These are phyloP conservation scores for Akanthomyces lecanii DNA, from an alignment of 2,329 filamentous ascomycete genomes.

Conservation along the genomic window DNA sequence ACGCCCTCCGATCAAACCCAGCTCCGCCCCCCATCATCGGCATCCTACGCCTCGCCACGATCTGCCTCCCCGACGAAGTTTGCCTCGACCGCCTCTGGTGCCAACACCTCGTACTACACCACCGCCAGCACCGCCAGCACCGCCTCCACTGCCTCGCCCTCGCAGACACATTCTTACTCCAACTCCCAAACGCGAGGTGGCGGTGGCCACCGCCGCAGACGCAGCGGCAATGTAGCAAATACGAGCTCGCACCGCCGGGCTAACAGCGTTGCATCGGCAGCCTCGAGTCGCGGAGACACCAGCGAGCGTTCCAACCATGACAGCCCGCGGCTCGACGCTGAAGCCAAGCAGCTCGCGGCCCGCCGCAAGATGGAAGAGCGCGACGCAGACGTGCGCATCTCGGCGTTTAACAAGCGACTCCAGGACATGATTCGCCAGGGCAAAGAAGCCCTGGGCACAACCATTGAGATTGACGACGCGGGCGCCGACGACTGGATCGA, in stretches of 20 bases:
- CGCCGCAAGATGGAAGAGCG: conserved; percentile 68
- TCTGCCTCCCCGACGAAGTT: conserved; percentile 39
- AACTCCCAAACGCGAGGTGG: not conserved
- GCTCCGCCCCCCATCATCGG: conserved; percentile 33
- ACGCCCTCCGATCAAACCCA: conserved; percentile 30
- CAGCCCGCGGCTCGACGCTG: conserved; percentile 54
- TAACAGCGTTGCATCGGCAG: conserved; percentile 41
- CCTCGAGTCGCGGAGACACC: conserved; percentile 30
- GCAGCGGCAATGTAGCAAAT: conserved; percentile 6
- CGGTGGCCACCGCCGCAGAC: conserved; percentile 4
- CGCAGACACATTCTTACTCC: not conserved
- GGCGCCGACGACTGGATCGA: conserved; percentile 39
- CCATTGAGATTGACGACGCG: conserved; percentile 56
- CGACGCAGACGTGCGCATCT: conserved; percentile 74
- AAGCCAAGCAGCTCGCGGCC: conserved; percentile 72
- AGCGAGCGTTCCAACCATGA: conserved; percentile 21
- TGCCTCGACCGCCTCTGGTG: conserved; percentile 20
- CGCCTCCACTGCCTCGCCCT: conserved; percentile 14
- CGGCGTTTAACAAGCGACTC: conserved; percentile 72
- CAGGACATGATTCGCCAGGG: conserved; percentile 87
- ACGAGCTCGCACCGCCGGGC: conserved; percentile 39
- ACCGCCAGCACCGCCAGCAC: conserved; percentile 18
- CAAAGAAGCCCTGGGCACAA: conserved; percentile 76
- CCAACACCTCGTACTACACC: conserved; percentile 22
- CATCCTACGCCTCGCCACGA: conserved; percentile 31